These are phyloP conservation scores for Striga asiatica DNA, from an alignment of 257 asterid genomes.

Conservation along the genomic window DNA sequence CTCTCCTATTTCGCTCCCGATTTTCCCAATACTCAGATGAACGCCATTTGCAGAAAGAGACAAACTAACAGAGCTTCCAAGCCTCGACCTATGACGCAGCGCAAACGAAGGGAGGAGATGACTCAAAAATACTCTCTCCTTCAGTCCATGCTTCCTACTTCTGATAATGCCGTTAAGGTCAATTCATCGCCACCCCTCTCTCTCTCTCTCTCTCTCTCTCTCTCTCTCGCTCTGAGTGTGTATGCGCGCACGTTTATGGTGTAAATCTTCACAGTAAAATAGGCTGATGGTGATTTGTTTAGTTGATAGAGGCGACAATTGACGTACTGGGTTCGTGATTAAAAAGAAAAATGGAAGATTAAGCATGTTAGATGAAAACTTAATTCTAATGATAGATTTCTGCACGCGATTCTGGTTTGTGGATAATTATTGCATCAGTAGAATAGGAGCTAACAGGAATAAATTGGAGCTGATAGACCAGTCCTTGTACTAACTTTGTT, in stretches of 20 bases:
- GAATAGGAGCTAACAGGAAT: neutral
- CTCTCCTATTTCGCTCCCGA: conserved; percentile 24
- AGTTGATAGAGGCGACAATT: neutral
- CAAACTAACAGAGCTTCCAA: conserved; percentile 12
- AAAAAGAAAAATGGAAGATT: neutral
- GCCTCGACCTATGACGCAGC: conserved; percentile 13
- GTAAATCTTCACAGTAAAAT: neutral
- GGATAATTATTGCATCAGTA: neutral
- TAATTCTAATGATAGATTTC: neutral
- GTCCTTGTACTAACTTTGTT: too few species aligned
- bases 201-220: neutral
- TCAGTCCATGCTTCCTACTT: conserved; percentile 48
- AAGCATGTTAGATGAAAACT: too few species aligned
- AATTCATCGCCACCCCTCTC: neutral
- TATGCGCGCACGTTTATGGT: neutral
- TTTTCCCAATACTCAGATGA: conserved; percentile 12
- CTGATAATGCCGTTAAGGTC: conserved; percentile 35
- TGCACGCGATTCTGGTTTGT: neutral
- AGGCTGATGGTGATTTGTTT: neutral
- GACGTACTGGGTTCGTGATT: neutral
- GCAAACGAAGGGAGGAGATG: conserved; percentile 29
- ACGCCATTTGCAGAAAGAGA: conserved; percentile 12
- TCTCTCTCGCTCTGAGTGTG: neutral
- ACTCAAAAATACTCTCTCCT: conserved; percentile 34
- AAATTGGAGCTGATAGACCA: too few species aligned